Conservation (phyloP, 2,329 filamentous ascomycete species). For the Apiospora hydei region DNA sequence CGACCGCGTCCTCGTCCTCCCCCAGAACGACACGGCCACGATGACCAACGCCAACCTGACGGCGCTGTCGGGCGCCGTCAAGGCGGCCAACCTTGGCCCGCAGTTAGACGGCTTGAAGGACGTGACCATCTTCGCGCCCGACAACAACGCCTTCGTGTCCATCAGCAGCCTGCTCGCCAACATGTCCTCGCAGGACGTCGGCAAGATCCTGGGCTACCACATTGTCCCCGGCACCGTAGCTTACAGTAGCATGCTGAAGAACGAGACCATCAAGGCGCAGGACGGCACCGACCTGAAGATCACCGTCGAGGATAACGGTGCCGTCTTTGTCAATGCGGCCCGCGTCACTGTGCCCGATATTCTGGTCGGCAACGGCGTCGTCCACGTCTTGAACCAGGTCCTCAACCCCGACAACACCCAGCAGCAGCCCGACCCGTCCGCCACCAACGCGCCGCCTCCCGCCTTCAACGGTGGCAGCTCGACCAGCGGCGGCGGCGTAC, state of each 20-base stretch:
- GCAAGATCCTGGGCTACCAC: slow-evolving; percentile 68
- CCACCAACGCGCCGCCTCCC: slow-evolving; percentile 52
- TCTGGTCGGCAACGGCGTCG: slow-evolving; percentile 61
- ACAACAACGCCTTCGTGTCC: slow-evolving; percentile 64
- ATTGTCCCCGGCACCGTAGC: slow-evolving; percentile 62
- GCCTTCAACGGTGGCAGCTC: slow-evolving; percentile 62
- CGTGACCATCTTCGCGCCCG: slow-evolving; percentile 71
- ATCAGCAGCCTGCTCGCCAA: slow-evolving; percentile 60
- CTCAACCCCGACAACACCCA: slow-evolving; percentile 62
- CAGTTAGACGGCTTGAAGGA: slow-evolving; percentile 51
- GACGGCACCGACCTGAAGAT: slow-evolving; percentile 58
- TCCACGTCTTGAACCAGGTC: slow-evolving; percentile 66
- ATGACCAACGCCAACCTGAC: slow-evolving; percentile 52
- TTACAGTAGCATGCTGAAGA: slow-evolving; percentile 54
- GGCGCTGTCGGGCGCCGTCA: slow-evolving; percentile 54
- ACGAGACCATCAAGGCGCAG: slow-evolving; percentile 43
- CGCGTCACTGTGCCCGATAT: slow-evolving; percentile 57
- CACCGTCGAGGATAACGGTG: slow-evolving; percentile 46
- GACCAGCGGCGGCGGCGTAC: slow-evolving; percentile 49
- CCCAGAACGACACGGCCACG: slow-evolving; percentile 50
- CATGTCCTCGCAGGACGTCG: slow-evolving; percentile 55
- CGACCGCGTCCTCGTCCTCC: slow-evolving; percentile 55
- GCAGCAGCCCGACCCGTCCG: slow-evolving; percentile 49
- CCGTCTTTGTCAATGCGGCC: slow-evolving; percentile 57
- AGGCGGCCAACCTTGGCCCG: slow-evolving; percentile 49